Evolutionary conservation across 768 basidiomycete genomes (phyloP).

Genomic region (Hericium alpestre): DNA sequence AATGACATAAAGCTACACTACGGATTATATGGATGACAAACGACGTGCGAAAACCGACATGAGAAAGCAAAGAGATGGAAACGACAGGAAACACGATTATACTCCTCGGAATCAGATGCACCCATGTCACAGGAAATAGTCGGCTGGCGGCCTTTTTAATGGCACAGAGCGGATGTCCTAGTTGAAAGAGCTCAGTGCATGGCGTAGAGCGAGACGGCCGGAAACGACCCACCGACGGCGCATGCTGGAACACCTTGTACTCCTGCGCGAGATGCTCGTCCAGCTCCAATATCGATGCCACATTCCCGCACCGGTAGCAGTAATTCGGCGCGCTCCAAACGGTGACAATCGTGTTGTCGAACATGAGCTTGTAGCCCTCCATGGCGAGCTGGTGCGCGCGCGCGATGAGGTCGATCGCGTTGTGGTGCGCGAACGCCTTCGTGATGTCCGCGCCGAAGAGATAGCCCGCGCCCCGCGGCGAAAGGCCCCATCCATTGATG

Average conservation of each 20-base stretch:
- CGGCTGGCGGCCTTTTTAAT: constrained; percentile 75
- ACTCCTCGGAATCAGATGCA: constrained; percentile 1
- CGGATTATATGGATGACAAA: too few relatives aligned
- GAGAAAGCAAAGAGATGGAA: not conserved
- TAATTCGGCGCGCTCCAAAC: constrained; percentile 99
- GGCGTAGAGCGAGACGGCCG: too few relatives aligned
- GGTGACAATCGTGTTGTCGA: constrained; percentile 88
- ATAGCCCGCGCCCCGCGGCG: constrained; percentile 95
- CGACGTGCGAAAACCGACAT: not conserved
- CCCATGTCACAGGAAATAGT: constrained; percentile 59
- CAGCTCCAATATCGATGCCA: constrained; percentile 87
- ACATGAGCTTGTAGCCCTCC: constrained; percentile 98
- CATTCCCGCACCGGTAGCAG: constrained; percentile 93
- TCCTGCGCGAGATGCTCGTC: constrained; percentile 90
- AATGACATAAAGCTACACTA: not conserved
- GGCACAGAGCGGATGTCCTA: constrained; percentile 78
- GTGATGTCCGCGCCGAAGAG: constrained; percentile 91
- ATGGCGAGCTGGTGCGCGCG: constrained; percentile 96
- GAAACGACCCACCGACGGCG: too few relatives aligned
- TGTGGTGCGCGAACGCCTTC: constrained; percentile 80
- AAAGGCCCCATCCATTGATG: constrained; percentile 90
- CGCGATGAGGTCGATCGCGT: constrained; percentile 90
- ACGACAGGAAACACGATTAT: not conserved
- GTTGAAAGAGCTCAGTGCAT: not conserved
- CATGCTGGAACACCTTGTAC: constrained; percentile 92